Conservation (phyloP, 2,329 filamentous ascomycete genomes). For the Exophiala aquamarina region DNA sequence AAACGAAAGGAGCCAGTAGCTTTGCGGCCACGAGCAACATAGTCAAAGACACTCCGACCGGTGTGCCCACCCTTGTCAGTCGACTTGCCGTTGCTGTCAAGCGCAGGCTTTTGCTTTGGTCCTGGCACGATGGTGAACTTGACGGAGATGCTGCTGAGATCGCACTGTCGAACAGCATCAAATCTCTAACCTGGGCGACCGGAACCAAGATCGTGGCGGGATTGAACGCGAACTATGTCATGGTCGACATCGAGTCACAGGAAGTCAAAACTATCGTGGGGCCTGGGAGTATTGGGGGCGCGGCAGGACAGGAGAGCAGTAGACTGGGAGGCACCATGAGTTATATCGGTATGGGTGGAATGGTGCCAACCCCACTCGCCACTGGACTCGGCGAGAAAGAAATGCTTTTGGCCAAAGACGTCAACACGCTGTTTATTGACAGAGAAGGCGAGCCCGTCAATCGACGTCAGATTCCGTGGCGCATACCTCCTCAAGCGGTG, state of each 20-base stretch:
- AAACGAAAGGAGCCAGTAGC: slow-evolving; percentile 82
- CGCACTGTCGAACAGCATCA: slow-evolving; percentile 76
- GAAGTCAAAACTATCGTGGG: slow-evolving; percentile 76
- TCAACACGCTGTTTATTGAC: slow-evolving; percentile 91
- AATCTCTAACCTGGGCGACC: slow-evolving; percentile 86
- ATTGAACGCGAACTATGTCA: slow-evolving; percentile 85
- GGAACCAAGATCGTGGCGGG: slow-evolving; percentile 85
- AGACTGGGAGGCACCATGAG: slow-evolving; percentile 91
- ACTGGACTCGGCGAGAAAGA: slow-evolving; percentile 79
- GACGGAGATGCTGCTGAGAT: slow-evolving; percentile 72
- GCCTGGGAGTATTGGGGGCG: slow-evolving; percentile 68
- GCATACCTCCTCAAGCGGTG: slow-evolving; percentile 79
- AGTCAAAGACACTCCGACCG: slow-evolving; percentile 80
- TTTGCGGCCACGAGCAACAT: slow-evolving; percentile 97
- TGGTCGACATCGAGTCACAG: slow-evolving; percentile 78
- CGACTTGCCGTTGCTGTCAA: slow-evolving; percentile 90
- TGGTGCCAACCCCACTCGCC: slow-evolving; percentile 86
- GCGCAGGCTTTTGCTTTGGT: slow-evolving; percentile 84
- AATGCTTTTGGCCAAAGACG: slow-evolving; percentile 93
- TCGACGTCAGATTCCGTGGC: slow-evolving; percentile 90
- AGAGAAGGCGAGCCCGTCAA: slow-evolving; percentile 77
- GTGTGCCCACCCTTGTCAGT: slow-evolving; percentile 90
- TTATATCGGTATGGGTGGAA: slow-evolving; percentile 91
- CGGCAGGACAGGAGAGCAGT: slow-evolving; percentile 63
- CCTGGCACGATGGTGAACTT: slow-evolving; percentile 93